Conservation (phyloP, 345 rosid genomes). For the Isatis tinctoria region DNA sequence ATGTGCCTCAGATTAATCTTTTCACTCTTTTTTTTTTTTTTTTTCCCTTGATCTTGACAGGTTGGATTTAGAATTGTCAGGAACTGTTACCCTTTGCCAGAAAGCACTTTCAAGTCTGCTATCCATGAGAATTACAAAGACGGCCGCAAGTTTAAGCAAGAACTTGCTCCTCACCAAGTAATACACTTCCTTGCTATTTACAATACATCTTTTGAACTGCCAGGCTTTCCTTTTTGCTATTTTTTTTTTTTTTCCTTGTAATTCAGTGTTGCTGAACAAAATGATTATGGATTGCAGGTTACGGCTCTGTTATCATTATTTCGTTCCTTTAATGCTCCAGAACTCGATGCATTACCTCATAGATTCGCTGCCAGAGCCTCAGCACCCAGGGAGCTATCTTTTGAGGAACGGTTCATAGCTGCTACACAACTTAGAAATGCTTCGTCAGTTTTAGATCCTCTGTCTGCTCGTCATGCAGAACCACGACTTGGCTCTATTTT, state of each 20-base stretch:
- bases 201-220: neutral
- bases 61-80: constrained; percentile 43
- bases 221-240: neutral
- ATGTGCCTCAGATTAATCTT: neutral
- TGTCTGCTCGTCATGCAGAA: constrained; percentile 19
- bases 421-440: constrained; percentile 28
- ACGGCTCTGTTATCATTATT: constrained; percentile 37
- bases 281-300: constrained; percentile 36
- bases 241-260: neutral
- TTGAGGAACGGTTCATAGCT: constrained; percentile 33
- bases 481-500: constrained; percentile 7
- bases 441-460: constrained; percentile 32
- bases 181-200: constrained; percentile 2
- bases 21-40: neutral
- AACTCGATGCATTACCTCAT: constrained; percentile 22
- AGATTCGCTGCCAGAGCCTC: constrained; percentile 20
- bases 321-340: constrained; percentile 35
- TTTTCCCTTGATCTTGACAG: constrained; percentile 25
- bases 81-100: constrained; percentile 50
- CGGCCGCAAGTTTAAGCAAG: constrained; percentile 40
- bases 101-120: constrained; percentile 37
- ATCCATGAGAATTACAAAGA: constrained; percentile 45
- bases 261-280: neutral
- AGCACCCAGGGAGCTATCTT: constrained; percentile 19
- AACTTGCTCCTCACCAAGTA: constrained; percentile 45